phyloP scores from a whole-genome alignment of 345 rosid genomes.

The Camelina neglecta region DNA sequence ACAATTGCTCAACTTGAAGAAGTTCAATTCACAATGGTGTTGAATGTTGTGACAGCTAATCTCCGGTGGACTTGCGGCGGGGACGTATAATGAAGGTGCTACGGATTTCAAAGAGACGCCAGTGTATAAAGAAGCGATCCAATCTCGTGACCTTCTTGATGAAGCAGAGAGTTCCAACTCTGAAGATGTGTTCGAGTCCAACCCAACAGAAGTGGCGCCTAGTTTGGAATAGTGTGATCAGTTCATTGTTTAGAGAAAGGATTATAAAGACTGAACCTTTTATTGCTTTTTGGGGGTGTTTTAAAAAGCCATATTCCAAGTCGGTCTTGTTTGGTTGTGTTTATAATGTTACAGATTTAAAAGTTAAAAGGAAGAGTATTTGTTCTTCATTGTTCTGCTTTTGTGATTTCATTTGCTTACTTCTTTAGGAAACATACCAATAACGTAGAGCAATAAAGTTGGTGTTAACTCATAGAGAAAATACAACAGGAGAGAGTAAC shows the following conservation, averaged over 20 bases:
- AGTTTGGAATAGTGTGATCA: slow-evolving; percentile 68
- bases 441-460: neutral
- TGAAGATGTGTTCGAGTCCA: slow-evolving; percentile 92
- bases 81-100: slow-evolving; percentile 88
- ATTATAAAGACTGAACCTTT: slow-evolving; percentile 5
- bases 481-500: neutral
- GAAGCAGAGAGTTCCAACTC: slow-evolving; percentile 72
- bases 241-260: slow-evolving; percentile 25
- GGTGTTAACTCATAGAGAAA: slow-evolving; percentile 13
- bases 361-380: neutral
- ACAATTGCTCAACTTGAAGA: neutral
- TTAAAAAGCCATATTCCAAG: slow-evolving; percentile 16
- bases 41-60: slow-evolving; percentile 54
- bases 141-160: slow-evolving; percentile 74
- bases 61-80: slow-evolving; percentile 85
- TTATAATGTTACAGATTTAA: slow-evolving; percentile 41
- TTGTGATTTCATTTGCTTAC: slow-evolving; percentile 9
- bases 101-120: slow-evolving; percentile 91
- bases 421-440: slow-evolving; percentile 1
- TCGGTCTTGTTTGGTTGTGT: slow-evolving; percentile 26
- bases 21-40: neutral
- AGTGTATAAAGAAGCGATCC: slow-evolving; percentile 74
- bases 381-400: slow-evolving; percentile 6
- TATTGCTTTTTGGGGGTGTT: slow-evolving; percentile 19
- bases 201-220: slow-evolving; percentile 97